These are phyloP conservation scores for Penicillium verhagenii DNA, from an alignment of 495 filamentous ascomycete species.

Conservation along the genomic window DNA sequence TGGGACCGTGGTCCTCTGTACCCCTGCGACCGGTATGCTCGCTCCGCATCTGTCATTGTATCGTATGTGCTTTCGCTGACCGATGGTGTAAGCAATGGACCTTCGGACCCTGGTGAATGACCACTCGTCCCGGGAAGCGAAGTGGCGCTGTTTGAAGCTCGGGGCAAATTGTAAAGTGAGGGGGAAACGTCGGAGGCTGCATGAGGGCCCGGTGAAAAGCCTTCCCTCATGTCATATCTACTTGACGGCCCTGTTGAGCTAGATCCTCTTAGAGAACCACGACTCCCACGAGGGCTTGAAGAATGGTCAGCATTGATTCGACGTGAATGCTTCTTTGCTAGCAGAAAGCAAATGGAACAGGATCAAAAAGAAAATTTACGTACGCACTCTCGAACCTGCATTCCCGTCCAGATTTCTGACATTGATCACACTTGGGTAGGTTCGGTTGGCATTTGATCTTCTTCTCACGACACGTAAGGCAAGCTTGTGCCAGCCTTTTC, in stretches of 20 bases:
- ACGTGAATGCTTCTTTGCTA: not conserved
- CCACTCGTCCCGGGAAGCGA: slow-evolving; percentile 37
- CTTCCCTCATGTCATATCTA: slow-evolving; percentile 26
- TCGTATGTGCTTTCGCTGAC: slow-evolving; percentile 28
- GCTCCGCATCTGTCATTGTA: slow-evolving; percentile 27
- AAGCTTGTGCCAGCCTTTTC: slow-evolving; percentile 85
- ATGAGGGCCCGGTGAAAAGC: slow-evolving; percentile 13
- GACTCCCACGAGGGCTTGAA: slow-evolving; percentile 40
- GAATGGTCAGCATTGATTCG: slow-evolving; percentile 9
- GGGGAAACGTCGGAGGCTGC: slow-evolving; percentile 32
- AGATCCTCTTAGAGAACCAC: slow-evolving; percentile 29
- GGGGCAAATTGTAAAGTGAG: slow-evolving; percentile 33
- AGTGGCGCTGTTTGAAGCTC: slow-evolving; percentile 35
- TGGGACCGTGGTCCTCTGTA: slow-evolving; percentile 19
- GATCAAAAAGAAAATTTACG: slow-evolving; percentile 43
- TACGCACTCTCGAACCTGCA: slow-evolving; percentile 89
- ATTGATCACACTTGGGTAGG: slow-evolving; percentile 80
- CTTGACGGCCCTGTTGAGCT: slow-evolving; percentile 20
- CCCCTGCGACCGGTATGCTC: slow-evolving; percentile 19
- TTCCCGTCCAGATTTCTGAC: slow-evolving; percentile 79
- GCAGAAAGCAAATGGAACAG: not conserved
- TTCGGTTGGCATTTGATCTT: slow-evolving; percentile 96
- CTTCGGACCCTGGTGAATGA: slow-evolving; percentile 39
- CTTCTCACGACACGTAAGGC: slow-evolving; percentile 88
- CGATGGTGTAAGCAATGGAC: slow-evolving; percentile 29